phyloP scores from a whole-genome alignment of 768 basidiomycete species.

The Coprinellus micaceus region DNA sequence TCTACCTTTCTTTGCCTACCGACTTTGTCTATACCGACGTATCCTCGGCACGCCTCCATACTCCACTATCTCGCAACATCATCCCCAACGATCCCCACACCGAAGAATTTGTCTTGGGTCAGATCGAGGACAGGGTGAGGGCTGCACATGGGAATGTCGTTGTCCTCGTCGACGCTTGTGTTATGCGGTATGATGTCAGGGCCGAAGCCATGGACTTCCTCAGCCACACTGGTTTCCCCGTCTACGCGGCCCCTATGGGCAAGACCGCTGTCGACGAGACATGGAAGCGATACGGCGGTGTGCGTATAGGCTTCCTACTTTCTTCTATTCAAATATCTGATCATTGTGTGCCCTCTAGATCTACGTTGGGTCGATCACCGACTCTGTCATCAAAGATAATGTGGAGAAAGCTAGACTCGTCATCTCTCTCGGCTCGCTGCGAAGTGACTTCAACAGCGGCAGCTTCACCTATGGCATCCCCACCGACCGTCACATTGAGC shows the following conservation, averaged over 20 bases:
- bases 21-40: conserved; percentile 73
- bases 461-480: conserved; percentile 79
- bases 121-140: conserved; percentile 64
- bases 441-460: conserved; percentile 85
- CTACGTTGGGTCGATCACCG: conserved; percentile 69
- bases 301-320: conserved; percentile 35
- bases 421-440: conserved; percentile 66
- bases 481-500: conserved; percentile 55
- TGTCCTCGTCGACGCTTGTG: conserved; percentile 80
- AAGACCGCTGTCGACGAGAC: conserved; percentile 73
- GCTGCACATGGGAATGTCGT: conserved; percentile 65
- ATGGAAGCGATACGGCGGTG: conserved; percentile 74
- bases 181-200: conserved; percentile 65
- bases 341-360: conserved; percentile 46
- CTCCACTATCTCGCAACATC: conserved; percentile 47
- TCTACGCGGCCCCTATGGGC: conserved; percentile 78
- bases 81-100: conserved; percentile 54
- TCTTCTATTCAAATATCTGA: not conserved
- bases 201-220: conserved; percentile 62
- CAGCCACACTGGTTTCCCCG: conserved; percentile 63
- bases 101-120: conserved; percentile 68
- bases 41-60: conserved; percentile 57
- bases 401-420: conserved; percentile 76
- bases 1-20: conserved; percentile 83
- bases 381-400: conserved; percentile 61